Base-by-base conservation (phyloP, 495 filamentous ascomycete species). In the Penicillium fimorum region DNA sequence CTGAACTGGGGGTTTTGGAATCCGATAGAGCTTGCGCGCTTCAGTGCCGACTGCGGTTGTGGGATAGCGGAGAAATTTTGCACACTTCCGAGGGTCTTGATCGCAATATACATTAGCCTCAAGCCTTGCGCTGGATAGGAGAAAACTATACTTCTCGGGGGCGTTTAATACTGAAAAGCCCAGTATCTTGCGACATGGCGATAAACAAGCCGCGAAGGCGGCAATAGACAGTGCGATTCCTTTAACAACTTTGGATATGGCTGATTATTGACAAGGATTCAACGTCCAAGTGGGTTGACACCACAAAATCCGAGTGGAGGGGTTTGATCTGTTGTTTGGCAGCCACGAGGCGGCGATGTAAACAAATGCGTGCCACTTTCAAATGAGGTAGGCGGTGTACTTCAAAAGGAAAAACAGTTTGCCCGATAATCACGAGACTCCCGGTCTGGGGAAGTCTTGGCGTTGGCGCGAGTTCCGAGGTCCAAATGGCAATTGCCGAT, bases 11-110 rank as follows among this genome's bases (percentile, higher is more conserved):
- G 74, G 65, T 85, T 85, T 65, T 85, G 82, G 60, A 81, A 75
- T 58, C 85, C 84, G 45, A 86, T 87, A n/a, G 90, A 92, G 62
- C 84, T 96, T 8, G 90, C 89, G 68, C 94, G 90, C 74, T 97
- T 97, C 78, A 97, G 81, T 24, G 94, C 90, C n/a, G 94, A 97
- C n/a, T 87, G 78, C 5, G 92, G 91, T 70, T 91, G 89, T 5
- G 92, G 92, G 52, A 96, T 88, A n/a, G 83, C 77, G 38, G 87
- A 86, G 65, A 87, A 93, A 70, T 84, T 82, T 66, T 85, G 89
- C 64, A 92, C 80, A 62, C 83, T 82, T 59, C 85, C 90, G 41
- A 95, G 82, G 27, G 90, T 92, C 90, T 94, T 70, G 40, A 56
- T 43, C 38, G 40, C 24, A 59, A 42, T 51, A 46, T 57, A 18